These are phyloP conservation scores for Lactarius evosmus DNA, from an alignment of 768 basidiomycete species.

Conservation along the genomic window DNA sequence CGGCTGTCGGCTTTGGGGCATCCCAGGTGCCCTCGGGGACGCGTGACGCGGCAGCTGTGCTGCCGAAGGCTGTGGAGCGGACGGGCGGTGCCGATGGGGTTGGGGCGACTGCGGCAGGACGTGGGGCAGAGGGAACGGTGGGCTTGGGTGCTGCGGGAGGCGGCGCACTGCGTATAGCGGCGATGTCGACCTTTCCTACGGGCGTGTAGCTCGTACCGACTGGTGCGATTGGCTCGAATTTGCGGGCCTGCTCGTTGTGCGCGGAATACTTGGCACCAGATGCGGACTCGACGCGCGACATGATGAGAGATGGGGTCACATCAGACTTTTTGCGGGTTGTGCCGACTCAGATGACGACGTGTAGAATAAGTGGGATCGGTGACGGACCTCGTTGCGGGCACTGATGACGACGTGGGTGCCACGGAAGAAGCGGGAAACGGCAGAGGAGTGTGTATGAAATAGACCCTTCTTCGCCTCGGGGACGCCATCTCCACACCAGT, in stretches of 20 bases:
- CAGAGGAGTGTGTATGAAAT: slow-evolving; percentile 81
- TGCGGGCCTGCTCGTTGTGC: slow-evolving; percentile 73
- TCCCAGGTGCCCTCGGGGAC: slow-evolving; percentile 59
- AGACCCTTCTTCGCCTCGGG: slow-evolving; percentile 90
- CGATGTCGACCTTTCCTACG: slow-evolving; percentile 70
- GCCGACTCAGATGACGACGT: neutral
- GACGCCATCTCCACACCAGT: slow-evolving; percentile 97
- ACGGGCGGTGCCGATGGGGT: slow-evolving; percentile 39
- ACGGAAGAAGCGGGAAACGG: slow-evolving; percentile 76
- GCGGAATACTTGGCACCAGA: slow-evolving; percentile 89
- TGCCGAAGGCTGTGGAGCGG: slow-evolving; percentile 31
- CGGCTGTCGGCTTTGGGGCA: slow-evolving; percentile 42
- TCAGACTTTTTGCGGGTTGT: slow-evolving; percentile 54
- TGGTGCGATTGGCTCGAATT: slow-evolving; percentile 75
- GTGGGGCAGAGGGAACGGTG: slow-evolving; percentile 37
- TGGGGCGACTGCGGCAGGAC: slow-evolving; percentile 43
- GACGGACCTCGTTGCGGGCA: slow-evolving; percentile 77
- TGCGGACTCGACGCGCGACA: slow-evolving; percentile 81
- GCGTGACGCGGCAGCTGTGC: slow-evolving; percentile 36
- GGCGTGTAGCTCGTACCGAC: slow-evolving; percentile 76
- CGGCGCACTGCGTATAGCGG: slow-evolving; percentile 41
- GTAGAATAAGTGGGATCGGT: neutral
- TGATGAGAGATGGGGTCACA: slow-evolving; percentile 74
- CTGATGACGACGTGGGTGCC: slow-evolving; percentile 84
- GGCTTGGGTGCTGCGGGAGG: slow-evolving; percentile 26